Evolutionary conservation across 2,329 filamentous ascomycete genomes (phyloP).

Genomic region (Sporothrix variecibatus): DNA sequence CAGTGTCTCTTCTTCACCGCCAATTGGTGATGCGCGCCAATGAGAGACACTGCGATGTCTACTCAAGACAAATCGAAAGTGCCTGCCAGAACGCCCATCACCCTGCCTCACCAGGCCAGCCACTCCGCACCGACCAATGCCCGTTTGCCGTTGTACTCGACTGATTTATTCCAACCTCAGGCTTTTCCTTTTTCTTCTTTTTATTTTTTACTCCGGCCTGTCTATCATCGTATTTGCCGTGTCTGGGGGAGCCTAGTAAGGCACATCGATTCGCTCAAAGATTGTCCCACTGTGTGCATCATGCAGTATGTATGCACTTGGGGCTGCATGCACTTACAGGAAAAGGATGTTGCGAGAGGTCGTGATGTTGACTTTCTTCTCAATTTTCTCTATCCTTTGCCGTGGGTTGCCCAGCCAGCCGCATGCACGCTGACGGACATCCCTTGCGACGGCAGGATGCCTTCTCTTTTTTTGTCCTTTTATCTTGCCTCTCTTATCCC

Average conservation of each 20-base stretch:
- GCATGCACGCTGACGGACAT: background rate
- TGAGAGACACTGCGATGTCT: background rate
- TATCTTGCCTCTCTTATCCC: no score
- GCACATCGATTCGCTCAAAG: background rate
- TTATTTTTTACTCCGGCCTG: background rate
- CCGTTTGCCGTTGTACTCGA: background rate
- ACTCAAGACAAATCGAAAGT: background rate
- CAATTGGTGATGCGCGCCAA: background rate
- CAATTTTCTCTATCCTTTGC: background rate
- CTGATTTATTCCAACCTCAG: background rate
- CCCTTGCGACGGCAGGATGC: background rate
- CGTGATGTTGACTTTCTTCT: background rate
- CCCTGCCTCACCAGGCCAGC: background rate
- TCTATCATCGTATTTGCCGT: background rate
- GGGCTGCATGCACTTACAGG: background rate
- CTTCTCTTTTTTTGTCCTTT: no score
- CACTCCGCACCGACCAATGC: background rate
- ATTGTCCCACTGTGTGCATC: background rate
- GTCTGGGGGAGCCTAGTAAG: background rate
- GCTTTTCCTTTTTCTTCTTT: background rate
- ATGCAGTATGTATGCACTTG: background rate
- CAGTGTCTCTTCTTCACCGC: slow-evolving; percentile 18
- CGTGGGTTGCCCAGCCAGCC: slow-evolving; percentile 21
- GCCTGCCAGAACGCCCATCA: slow-evolving; percentile 5
- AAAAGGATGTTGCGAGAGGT: background rate